These are phyloP conservation scores for Arthonia radiata DNA, from an alignment of 495 filamentous ascomycete species.

Conservation along the genomic window DNA sequence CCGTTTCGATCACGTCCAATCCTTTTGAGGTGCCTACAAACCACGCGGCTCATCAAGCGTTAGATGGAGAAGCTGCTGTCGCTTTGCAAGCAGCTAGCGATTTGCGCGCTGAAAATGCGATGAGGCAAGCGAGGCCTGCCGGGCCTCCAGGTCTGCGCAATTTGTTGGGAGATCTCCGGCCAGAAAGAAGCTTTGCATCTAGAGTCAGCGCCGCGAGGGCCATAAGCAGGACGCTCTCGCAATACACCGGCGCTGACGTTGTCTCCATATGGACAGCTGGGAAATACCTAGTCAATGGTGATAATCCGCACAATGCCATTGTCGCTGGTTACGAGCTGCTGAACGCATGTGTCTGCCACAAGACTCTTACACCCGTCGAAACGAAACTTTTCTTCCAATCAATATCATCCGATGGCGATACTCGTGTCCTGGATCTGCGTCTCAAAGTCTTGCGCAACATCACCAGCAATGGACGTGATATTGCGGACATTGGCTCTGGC, in stretches of 20 bases:
- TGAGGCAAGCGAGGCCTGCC: slow-evolving; percentile 14
- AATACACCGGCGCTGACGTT: slow-evolving; percentile 26
- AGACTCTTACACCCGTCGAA: slow-evolving; percentile 34
- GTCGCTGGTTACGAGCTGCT: slow-evolving; percentile 36
- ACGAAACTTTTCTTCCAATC: slow-evolving; percentile 37
- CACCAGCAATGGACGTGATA: slow-evolving; percentile 34
- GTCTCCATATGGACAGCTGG: slow-evolving; percentile 36
- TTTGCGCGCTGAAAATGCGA: no score
- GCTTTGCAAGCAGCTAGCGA: no score
- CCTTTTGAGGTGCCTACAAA: no score
- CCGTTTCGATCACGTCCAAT: no score
- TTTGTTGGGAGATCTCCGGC: slow-evolving; percentile 13
- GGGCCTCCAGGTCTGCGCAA: slow-evolving; percentile 19
- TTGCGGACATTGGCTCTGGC: slow-evolving; percentile 38
- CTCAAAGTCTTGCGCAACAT: slow-evolving; percentile 35
- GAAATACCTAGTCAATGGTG: slow-evolving; percentile 34
- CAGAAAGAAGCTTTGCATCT: slow-evolving; percentile 15
- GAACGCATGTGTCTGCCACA: slow-evolving; percentile 34
- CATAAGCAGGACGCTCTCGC: slow-evolving; percentile 25
- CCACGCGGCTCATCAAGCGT: no score
- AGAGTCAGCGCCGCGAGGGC: slow-evolving; percentile 29
- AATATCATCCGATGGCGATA: slow-evolving; percentile 22
- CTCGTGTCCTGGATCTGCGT: slow-evolving; percentile 37
- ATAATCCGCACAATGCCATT: slow-evolving; percentile 26
- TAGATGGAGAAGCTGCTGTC: no score